Base-by-base conservation (phyloP, 257 asterid genomes). In the Solanum medicagineum region DNA sequence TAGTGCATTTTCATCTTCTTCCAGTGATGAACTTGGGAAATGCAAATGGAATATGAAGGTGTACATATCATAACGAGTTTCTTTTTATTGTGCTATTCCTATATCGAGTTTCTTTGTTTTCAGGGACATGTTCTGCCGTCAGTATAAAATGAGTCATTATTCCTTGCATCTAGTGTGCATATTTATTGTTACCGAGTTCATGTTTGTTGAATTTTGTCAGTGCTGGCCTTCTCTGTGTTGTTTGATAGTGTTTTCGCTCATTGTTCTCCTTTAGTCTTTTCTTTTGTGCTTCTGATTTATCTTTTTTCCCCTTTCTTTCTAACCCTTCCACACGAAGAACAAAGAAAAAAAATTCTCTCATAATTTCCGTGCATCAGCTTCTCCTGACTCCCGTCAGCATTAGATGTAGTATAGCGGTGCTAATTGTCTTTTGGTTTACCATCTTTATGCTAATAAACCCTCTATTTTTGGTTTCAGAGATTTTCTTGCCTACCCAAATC, bases 41-140 rank as follows among this genome's bases (percentile, higher is more conserved):
- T 93, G 98, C 94, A 91, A 93, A 93, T 97, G 98, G 99, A 97
- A 97, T 91, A 92, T 97, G 92, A 95, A 97, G 99, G 98, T 96
- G 84, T 86, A 85, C 65, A 81, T 91, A 87, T 87, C 75, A 77
- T 62, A 55, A 81, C 86, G 55, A 81, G 49, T 68, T 55, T 59
- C 85, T 80, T 83, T 24, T 84, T 85, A 3, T 79, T 54, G 26
- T 79, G 65, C 49, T 53, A 29, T 53, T 79, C 65, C 47, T 26
- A 16, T 77, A 77, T 77, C 49, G 65, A 51, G 17, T 51, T 79
- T 79, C 24, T 79, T 79, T 49, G 14, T 49, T 54, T 53, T 51
- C 14, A 53, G 11, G 17, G 65, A 79, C 53, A 53, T 79, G 7
- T 10, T 51, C 63, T 24, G 29, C 29, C 29, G 17, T 5, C 65